Percentiles rank a stretch among this genome's conserved stretches.
Conservation (phyloP, 495 filamentous ascomycete genomes). For the Darksidea phi region DNA sequence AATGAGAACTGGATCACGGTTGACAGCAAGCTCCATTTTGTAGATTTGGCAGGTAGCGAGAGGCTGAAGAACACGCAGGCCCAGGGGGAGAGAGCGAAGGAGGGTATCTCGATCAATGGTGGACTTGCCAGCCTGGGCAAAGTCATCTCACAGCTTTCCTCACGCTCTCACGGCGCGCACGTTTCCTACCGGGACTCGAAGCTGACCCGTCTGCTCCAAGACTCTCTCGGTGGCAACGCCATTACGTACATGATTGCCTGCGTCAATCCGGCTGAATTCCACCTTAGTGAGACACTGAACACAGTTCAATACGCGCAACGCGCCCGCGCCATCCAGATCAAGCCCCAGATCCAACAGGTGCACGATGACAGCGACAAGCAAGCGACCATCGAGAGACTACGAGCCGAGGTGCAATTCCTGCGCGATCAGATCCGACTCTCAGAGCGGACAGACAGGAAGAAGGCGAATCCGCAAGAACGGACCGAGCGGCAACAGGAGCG, state of each 20-base stretch:
- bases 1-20: conserved; percentile 74
- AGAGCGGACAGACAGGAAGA: conserved; percentile 64
- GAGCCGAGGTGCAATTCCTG: conserved; percentile 90
- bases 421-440: conserved; percentile 81
- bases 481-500: conserved; percentile 75
- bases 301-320: conserved; percentile 97
- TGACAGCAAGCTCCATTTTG: conserved; percentile 98
- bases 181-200: conserved; percentile 98
- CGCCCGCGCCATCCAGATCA: conserved; percentile 94
- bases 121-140: conserved; percentile 94
- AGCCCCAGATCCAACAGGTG: conserved; percentile 89
- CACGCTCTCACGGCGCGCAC: conserved; percentile 80
- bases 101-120: conserved; percentile 98
- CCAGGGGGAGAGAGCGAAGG: conserved; percentile 89
- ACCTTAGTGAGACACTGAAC: conserved; percentile 95
- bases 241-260: conserved; percentile 99
- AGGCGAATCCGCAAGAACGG: conserved; percentile 62
- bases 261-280: conserved; percentile 94
- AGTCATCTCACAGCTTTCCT: conserved; percentile 97
- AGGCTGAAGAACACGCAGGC: conserved; percentile 95
- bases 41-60: conserved; percentile 97
- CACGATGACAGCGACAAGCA: conserved; percentile 92
- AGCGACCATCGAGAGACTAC: conserved; percentile 87
- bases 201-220: conserved; percentile 91
- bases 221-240: conserved; percentile 96